Evolutionary conservation across 2,329 filamentous ascomycete species (phyloP), one percentile per base, ranked within the genome.

Genomic region (Alternaria sp.): DNA sequence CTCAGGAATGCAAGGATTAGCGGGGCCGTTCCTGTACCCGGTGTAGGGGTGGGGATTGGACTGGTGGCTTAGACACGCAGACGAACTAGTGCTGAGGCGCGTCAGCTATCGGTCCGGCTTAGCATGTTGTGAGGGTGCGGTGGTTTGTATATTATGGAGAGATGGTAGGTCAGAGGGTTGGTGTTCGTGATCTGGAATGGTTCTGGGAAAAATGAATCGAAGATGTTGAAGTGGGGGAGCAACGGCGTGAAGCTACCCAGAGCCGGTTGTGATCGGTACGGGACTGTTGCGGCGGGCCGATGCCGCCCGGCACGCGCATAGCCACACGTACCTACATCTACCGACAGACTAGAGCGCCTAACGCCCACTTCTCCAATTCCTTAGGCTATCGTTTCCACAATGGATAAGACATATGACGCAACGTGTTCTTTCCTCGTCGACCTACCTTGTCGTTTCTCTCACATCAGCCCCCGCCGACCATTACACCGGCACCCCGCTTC

Each of bases 1-100:
- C 3, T 20, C 30, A 49, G 30, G 30, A 56, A 9, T 32, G 32
- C n/a, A 22, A 34, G 39, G 48, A 41, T 30, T 30, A 18, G 16
- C 30, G 42, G 42, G 34, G 56, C 51, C 51, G 28, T 43, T 53
- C 14, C 39, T 53, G 51, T 53, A 53, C 51, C 20, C 51, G 20
- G 28, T 28, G 51, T 34, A 30, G 51, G 26, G 38, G 8, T 36
- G 12, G 24, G 20, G 38, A 56, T 56, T 38, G 47, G 34, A 52
- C 22, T 28, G 34, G 44, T 55, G 53, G 53, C 44, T 49, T 36
- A 57, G 41, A 57, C 49, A 26, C 44, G 47, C 54, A 57, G 41
- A 34, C 18, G 18, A n/a, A 36, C 38, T 49, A 49, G 41, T 53
- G 49, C 32, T 46, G 48, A 57, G 55, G 55, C 48, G 32, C 41